Evolutionary conservation across 805 yeast species (phyloP).

Genomic region (Trichomonascus vanleenenianus): DNA sequence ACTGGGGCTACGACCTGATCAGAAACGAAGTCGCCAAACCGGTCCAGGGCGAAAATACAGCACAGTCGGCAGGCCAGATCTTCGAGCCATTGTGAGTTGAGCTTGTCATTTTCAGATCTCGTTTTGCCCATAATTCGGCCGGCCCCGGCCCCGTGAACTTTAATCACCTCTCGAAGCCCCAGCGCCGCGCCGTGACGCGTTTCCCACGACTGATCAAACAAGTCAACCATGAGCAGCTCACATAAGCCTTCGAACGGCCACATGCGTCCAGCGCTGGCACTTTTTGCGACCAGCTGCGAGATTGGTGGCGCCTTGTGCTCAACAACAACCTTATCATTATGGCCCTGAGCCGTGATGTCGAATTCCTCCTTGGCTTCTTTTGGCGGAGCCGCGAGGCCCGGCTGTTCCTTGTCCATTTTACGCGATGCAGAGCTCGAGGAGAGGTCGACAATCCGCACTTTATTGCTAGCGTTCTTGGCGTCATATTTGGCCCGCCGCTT

Average conservation of each 20-base stretch:
- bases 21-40: conserved; percentile 95
- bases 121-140: conserved; percentile 69
- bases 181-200: conserved; percentile 91
- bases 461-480: conserved; percentile 41
- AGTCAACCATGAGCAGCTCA: conserved; percentile 68
- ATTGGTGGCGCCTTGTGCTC: conserved; percentile 62
- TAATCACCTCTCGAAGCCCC: conserved; percentile 80
- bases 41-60: conserved; percentile 81
- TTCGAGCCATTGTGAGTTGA: conserved; percentile 67
- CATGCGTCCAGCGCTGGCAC: conserved; percentile 61
- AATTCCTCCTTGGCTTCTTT: conserved; percentile 29
- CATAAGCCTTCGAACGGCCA: conserved; percentile 96
- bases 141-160: conserved; percentile 76
- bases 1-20: conserved; percentile 99
- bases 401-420: conserved; percentile 10
- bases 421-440: conserved; percentile 25
- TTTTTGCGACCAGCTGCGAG: conserved; percentile 56
- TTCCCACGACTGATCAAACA: conserved; percentile 88
- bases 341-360: conserved; percentile 70
- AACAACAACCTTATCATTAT: conserved; percentile 74
- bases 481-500: conserved; percentile 23
- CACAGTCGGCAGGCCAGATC: conserved; percentile 81
- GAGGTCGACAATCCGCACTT: conserved; percentile 31
- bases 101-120: conserved; percentile 49
- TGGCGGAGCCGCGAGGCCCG: conserved; percentile 21